Conservation (phyloP, 345 rosid genomes). For the Linum lewisii region DNA sequence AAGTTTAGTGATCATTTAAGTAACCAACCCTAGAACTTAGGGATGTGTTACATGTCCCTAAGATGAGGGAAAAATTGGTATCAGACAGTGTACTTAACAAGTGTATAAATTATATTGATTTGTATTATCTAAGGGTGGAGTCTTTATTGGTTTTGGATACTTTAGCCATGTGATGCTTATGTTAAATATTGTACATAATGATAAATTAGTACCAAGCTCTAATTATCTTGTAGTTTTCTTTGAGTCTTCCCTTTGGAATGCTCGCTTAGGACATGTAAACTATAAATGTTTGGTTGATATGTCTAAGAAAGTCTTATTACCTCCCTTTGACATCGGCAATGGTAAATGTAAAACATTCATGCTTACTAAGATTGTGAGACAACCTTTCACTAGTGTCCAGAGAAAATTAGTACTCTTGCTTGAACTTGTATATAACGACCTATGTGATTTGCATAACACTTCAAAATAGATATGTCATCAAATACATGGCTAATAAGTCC, state of each 20-base stretch:
- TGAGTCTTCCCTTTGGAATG: not conserved
- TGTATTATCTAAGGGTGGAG: too few relatives aligned
- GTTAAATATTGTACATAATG: not conserved
- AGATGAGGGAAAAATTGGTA: not conserved
- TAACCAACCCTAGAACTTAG: too few relatives aligned
- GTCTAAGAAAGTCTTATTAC: not conserved
- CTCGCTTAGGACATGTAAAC: conserved; percentile 1
- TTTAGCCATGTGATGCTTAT: not conserved
- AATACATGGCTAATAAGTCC: too few relatives aligned
- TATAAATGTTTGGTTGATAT: not conserved
- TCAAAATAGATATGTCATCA: not conserved
- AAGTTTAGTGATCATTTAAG: too few relatives aligned
- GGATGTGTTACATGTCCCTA: conserved; percentile 1
- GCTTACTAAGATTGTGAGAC: not conserved
- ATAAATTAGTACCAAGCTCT: not conserved
- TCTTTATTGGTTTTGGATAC: too few relatives aligned
- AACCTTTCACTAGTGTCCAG: not conserved
- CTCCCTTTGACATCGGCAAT: not conserved
- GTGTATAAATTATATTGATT: not conserved
- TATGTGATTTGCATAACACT: not conserved
- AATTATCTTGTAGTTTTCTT: too few relatives aligned
- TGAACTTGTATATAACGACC: not conserved
- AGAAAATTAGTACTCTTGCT: not conserved
- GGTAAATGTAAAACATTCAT: not conserved
- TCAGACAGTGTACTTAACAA: not conserved